phyloP scores from a whole-genome alignment of 208 protist genomes.

The Acanthamoeba divionensis region DNA sequence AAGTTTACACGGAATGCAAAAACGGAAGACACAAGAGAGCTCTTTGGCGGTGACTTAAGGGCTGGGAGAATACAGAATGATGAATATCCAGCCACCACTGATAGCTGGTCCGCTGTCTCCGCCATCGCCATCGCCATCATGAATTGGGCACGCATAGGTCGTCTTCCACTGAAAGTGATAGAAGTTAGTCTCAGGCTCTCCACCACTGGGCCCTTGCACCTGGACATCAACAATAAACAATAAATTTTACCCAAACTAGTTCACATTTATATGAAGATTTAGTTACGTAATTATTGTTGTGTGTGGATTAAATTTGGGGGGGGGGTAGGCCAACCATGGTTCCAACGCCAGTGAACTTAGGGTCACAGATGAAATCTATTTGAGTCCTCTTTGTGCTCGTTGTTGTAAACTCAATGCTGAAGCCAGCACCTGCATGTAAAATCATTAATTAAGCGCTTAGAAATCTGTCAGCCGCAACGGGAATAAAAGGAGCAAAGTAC shows the following conservation, averaged over 20 bases:
- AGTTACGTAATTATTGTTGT: too few relatives aligned
- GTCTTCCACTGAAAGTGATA: neutral
- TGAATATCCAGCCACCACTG: slow-evolving; percentile 44
- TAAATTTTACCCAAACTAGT: too few relatives aligned
- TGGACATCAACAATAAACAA: neutral
- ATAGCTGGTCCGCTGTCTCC: neutral
- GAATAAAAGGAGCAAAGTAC: too few relatives aligned
- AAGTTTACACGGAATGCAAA: neutral
- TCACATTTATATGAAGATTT: too few relatives aligned
- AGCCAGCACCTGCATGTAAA: too few relatives aligned
- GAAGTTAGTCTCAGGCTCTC: neutral
- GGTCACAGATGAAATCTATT: slow-evolving; percentile 25
- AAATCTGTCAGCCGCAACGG: too few relatives aligned
- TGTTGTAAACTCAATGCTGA: neutral
- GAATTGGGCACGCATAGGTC: neutral
- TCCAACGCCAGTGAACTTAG: neutral
- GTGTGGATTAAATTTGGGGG: too few relatives aligned
- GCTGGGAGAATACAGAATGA: neutral
- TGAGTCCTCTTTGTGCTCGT: neutral
- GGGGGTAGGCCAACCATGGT: neutral
- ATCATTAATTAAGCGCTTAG: too few relatives aligned
- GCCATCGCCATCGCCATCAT: neutral
- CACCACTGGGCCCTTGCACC: neutral
- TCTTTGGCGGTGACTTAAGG: neutral
- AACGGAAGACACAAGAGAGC: neutral